Base-by-base conservation (phyloP, 2,329 filamentous ascomycete species). In the Pseudocercospora fuligena region DNA sequence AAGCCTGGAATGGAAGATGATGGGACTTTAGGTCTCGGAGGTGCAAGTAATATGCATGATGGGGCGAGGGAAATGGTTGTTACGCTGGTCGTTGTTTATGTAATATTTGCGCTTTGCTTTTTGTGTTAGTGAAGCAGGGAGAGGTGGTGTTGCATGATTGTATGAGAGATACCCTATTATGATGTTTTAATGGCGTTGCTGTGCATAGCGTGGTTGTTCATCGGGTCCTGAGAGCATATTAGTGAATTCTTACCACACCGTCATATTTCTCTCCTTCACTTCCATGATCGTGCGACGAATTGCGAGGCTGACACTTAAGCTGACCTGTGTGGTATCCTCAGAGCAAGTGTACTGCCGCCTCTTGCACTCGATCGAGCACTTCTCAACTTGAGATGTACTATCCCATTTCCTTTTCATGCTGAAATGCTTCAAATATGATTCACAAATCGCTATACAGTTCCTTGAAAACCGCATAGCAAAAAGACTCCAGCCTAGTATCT, bases 1-100 rank as follows among this genome's bases (percentile, higher is more conserved):
- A 74, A 75, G 63, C 43, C 70, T 23, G 74, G 73, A 2, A 70
- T 69, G 33, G 67, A 64, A 23, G 63, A 65, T 16, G 66, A 72
- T 65, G 74, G 70, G 14, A 60, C 63, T 29, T 65, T 66, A 40
- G 72, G 73, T 12, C 29, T 74, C 23, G 67, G 72, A 6, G 67
- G 40, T 33, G 25, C 51, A 7, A 58, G 47, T 46, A 54, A 54
- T n/a, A 58, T 53, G 31, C 29, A 31, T 21, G 46, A 33, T 14
- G 47, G 56, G 7, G 14, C 65, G 60, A 61, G 62, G 49, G 21
- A 60, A 23, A 29, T 29, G 46, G 36, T 60, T 21, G 63, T 58
- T 23, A 51, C 63, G 47, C 56, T 68, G 66, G 63, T 63, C 31
- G 63, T 57, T 27, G 54, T 49, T n/a, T 57, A 57, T 40, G 14